These are phyloP conservation scores for Fraxinus excelsior DNA, from an alignment of 257 asterid species.

Conservation along the genomic window DNA sequence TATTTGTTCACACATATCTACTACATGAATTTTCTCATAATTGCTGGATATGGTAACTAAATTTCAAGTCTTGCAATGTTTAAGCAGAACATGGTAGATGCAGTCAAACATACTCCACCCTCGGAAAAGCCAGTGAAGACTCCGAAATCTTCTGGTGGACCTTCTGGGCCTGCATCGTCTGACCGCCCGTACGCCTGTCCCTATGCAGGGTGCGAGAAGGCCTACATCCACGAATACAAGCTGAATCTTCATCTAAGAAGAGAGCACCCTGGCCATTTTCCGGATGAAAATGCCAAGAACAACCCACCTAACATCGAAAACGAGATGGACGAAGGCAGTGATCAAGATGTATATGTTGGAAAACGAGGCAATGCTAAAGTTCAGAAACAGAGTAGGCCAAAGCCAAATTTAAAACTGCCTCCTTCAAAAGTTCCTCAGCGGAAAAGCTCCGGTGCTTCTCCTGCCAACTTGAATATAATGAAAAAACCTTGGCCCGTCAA, in stretches of 20 bases:
- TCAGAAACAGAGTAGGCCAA: conserved; percentile 69
- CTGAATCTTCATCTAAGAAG: conserved; percentile 88
- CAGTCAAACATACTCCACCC: conserved; percentile 58
- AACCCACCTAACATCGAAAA: conserved; percentile 45
- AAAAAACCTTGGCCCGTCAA: conserved; percentile 66
- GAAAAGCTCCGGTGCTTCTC: conserved; percentile 51
- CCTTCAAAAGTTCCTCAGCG: conserved; percentile 73
- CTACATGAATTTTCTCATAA: neutral
- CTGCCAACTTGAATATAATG: conserved; percentile 46
- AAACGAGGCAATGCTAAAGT: conserved; percentile 56
- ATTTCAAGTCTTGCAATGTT: conserved; percentile 12
- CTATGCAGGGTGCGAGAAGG: conserved; percentile 91
- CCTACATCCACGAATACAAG: conserved; percentile 98
- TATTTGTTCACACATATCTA: neutral
- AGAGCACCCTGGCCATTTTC: conserved; percentile 93
- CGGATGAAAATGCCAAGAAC: conserved; percentile 69
- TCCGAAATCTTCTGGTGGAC: conserved; percentile 54
- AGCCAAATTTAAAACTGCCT: conserved; percentile 77
- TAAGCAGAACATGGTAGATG: conserved; percentile 51
- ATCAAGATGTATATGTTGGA: conserved; percentile 60
- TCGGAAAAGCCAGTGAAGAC: conserved; percentile 71
- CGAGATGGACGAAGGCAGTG: conserved; percentile 84
- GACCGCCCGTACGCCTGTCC: conserved; percentile 96
- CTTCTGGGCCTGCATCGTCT: conserved; percentile 62
- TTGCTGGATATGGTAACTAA: conserved; percentile 6